phyloP scores from a whole-genome alignment of 805 yeast genomes.

The Nakazawaea ernobii region DNA sequence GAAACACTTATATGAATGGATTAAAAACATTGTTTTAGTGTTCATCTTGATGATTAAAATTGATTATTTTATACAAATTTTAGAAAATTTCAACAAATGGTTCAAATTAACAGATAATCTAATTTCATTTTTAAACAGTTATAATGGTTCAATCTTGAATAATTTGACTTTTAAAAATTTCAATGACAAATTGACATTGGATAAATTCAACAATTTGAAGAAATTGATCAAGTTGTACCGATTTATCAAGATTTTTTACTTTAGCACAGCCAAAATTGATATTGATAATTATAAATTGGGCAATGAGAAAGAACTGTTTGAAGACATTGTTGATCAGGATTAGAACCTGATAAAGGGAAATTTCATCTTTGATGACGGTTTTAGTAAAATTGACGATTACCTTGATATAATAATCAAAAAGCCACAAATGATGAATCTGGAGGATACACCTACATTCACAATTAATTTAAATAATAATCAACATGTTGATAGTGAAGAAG shows the following conservation, averaged over 20 bases:
- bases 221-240: conserved; percentile 24
- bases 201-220: conserved; percentile 15
- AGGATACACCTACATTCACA: conserved; percentile 1
- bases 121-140: conserved; percentile 22
- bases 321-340: conserved; percentile 30
- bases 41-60: conserved; percentile 32
- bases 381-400: conserved; percentile 10
- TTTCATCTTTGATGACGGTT: conserved; percentile 21
- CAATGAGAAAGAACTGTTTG: conserved; percentile 32
- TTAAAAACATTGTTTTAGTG: conserved; percentile 24
- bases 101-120: conserved; percentile 25
- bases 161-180: conserved; percentile 21
- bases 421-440: neutral
- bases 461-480: conserved; percentile 15
- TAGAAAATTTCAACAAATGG: conserved; percentile 29
- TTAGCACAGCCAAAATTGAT: conserved; percentile 45
- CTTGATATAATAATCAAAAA: conserved; percentile 7
- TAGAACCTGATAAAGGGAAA: conserved; percentile 21
- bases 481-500: conserved; percentile 13
- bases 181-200: conserved; percentile 15
- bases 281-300: conserved; percentile 36
- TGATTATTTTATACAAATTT: conserved; percentile 32
- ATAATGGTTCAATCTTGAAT: conserved; percentile 13
- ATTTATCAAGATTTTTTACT: conserved; percentile 31
- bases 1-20: conserved; percentile 22